These are phyloP conservation scores for Sugiyamaella pinicola DNA, from an alignment of 1,139 yeast genomes.

Conservation along the genomic window DNA sequence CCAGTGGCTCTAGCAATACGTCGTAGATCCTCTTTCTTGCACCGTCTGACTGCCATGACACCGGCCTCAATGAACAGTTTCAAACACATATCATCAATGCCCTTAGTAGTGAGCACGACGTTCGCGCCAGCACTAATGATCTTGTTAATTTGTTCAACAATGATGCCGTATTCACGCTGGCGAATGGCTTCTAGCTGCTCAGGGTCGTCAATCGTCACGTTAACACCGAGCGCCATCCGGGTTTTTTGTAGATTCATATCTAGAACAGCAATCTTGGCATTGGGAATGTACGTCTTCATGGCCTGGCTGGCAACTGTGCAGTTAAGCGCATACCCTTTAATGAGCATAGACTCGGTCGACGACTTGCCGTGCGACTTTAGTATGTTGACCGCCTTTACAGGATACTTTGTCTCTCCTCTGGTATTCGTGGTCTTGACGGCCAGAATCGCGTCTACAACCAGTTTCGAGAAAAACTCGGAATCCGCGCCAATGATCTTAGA, in stretches of 20 bases:
- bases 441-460: constrained; percentile 94
- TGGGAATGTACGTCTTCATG: constrained; percentile 73
- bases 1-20: constrained; percentile 99
- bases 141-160: constrained; percentile 83
- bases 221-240: constrained; percentile 98
- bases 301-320: constrained; percentile 98
- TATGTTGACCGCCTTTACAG: constrained; percentile 95
- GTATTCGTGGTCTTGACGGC: constrained; percentile 91
- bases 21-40: constrained; percentile 94
- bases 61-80: constrained; percentile 95
- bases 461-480: constrained; percentile 80
- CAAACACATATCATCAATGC: constrained; percentile 94
- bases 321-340: constrained; percentile 93
- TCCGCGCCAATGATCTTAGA: constrained; percentile 97
- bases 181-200: constrained; percentile 95
- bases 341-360: constrained; percentile 78
- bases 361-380: constrained; percentile 97
- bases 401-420: constrained; percentile 89
- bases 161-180: constrained; percentile 89
- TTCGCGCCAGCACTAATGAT: constrained; percentile 94
- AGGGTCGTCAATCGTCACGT: constrained; percentile 95
- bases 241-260: constrained; percentile 96
- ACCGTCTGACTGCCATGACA: constrained; percentile 97
- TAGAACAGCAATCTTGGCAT: constrained; percentile 87
- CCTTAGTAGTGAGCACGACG: constrained; percentile 94